Percentiles rank a stretch among this genome's conserved stretches.
These are phyloP conservation scores for Xylaria nigripes DNA, from an alignment of 495 filamentous ascomycete genomes.

Conservation along the genomic window DNA sequence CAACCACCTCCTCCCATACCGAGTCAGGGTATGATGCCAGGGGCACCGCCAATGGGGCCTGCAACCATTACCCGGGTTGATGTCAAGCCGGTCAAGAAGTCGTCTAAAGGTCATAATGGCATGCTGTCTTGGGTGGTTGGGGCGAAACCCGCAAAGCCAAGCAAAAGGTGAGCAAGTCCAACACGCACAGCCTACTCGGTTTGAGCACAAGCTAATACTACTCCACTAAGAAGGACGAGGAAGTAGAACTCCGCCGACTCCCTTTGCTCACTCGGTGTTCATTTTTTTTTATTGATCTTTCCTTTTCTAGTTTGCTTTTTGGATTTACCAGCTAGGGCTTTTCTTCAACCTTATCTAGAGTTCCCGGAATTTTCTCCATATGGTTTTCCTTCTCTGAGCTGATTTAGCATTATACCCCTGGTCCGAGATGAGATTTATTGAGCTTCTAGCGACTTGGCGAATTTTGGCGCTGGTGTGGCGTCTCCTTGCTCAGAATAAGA, in stretches of 20 bases:
- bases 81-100: constrained; percentile 21
- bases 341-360: constrained; percentile 4
- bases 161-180: constrained; percentile 20
- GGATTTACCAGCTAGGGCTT: not conserved
- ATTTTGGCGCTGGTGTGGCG: constrained; percentile 15
- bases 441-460: constrained; percentile 21
- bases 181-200: not conserved
- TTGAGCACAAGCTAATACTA: not conserved
- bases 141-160: constrained; percentile 22
- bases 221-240: not conserved
- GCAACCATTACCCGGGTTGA: constrained; percentile 7
- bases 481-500: constrained; percentile 12
- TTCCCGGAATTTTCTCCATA: constrained; percentile 13
- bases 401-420: constrained; percentile 30
- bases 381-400: constrained; percentile 13
- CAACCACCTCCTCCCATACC: constrained; percentile 9
- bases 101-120: constrained; percentile 15
- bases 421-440: constrained; percentile 19
- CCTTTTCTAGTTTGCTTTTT: not conserved
- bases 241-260: not conserved
- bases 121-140: constrained; percentile 35
- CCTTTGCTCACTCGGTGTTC: too few species aligned
- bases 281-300: too few species aligned
- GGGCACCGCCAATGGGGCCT: not conserved
- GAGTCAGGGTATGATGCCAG: not conserved